These are phyloP conservation scores for Hygrophila difformis DNA, from an alignment of 257 asterid species.

Conservation along the genomic window DNA sequence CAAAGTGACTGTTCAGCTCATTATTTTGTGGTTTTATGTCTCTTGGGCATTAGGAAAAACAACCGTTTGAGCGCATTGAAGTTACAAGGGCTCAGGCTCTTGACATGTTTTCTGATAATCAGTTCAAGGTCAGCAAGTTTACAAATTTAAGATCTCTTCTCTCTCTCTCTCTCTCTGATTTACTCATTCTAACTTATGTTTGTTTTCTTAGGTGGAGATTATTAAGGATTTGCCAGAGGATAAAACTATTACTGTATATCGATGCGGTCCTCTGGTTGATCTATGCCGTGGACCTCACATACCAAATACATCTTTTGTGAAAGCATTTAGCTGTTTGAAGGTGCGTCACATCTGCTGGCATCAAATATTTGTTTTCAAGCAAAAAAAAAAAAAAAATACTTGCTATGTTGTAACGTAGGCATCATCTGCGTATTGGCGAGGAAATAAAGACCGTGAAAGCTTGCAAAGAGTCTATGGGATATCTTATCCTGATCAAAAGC, in stretches of 20 bases:
- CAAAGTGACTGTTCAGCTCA: background rate
- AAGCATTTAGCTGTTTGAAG: constrained; percentile 89
- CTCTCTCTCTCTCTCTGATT: background rate
- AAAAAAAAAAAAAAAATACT: constrained; percentile 3
- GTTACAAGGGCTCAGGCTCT: constrained; percentile 87
- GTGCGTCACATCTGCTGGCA: constrained; percentile 27
- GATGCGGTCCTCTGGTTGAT: constrained; percentile 98
- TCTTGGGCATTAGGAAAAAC: constrained; percentile 95
- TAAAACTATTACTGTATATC: constrained; percentile 84
- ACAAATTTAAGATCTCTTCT: background rate
- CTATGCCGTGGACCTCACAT: constrained; percentile 98
- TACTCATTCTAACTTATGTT: constrained; percentile 12
- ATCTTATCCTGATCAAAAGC: constrained; percentile 86
- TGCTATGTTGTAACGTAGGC: constrained; percentile 41
- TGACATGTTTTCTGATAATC: constrained; percentile 85
- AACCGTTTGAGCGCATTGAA: constrained; percentile 92
- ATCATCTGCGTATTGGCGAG: constrained; percentile 99
- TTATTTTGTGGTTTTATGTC: too few species aligned
- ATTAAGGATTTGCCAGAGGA: constrained; percentile 89
- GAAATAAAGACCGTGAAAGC: constrained; percentile 93
- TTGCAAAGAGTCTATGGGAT: constrained; percentile 98
- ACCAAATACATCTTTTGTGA: constrained; percentile 90
- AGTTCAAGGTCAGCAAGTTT: constrained; percentile 52
- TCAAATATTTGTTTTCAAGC: constrained; percentile 10
- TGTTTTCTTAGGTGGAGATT: constrained; percentile 64